Conservation (phyloP, 2,329 filamentous ascomycete species). For the Oidium heveae region DNA sequence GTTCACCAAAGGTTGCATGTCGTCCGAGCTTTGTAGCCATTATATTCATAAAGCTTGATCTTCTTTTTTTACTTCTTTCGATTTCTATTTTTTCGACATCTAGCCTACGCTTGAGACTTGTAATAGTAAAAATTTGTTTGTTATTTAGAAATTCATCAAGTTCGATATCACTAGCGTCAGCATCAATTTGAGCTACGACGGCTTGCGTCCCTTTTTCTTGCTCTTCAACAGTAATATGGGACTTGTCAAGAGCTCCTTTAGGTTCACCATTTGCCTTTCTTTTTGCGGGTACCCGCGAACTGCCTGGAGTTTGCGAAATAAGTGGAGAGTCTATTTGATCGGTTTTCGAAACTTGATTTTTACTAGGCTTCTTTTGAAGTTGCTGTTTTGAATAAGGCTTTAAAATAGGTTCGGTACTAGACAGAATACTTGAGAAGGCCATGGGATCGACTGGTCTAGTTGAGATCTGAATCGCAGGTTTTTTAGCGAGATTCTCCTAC, state of each 20-base stretch:
- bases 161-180: constrained; percentile 31
- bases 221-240: constrained; percentile 25
- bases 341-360: constrained; percentile 4
- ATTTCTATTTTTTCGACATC: constrained; percentile 39
- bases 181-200: constrained; percentile 32
- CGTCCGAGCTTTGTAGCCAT: constrained; percentile 36
- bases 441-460: constrained; percentile 63
- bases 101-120: constrained; percentile 38
- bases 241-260: constrained; percentile 20
- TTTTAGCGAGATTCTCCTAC: not conserved
- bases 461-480: constrained; percentile 28
- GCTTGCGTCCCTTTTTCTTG: constrained; percentile 46
- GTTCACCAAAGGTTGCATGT: constrained; percentile 46
- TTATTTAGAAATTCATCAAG: constrained; percentile 23
- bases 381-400: constrained; percentile 19
- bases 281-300: constrained; percentile 19
- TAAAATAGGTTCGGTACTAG: constrained; percentile 39
- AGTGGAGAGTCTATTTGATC: constrained; percentile 2
- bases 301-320: constrained; percentile 15
- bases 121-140: constrained; percentile 27
- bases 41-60: constrained; percentile 30
- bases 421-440: constrained; percentile 89
- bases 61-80: constrained; percentile 35
- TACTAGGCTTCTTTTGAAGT: constrained; percentile 7
- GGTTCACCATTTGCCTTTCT: constrained; percentile 24